Base-by-base conservation (phyloP, 345 rosid species). In the Eucalyptus pumila region DNA sequence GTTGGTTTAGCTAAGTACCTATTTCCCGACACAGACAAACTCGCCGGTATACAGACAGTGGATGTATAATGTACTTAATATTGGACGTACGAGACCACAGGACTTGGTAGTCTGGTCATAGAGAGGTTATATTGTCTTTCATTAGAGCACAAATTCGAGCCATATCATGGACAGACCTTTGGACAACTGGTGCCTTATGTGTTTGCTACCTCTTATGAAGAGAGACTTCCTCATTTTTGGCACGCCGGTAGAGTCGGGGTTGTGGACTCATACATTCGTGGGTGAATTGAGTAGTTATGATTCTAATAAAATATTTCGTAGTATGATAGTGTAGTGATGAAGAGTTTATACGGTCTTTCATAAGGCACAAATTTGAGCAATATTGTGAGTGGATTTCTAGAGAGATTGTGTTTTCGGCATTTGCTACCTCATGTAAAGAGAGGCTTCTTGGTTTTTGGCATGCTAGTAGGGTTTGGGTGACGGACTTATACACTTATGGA, bases 321-420 rank as follows among this genome's bases (percentile, higher is more conserved):
- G 4, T 4, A 5, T 72, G 44, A 34, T 72, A 34, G 44, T 34
- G 6, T 17, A 34, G 13, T 3, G 26, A 34, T 5, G 1, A 69
- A 17, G 80, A 2, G 80, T 34, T 67, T 69, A 17, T 34, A 6
- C 2, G 3, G 3, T 37, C 5, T 3, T 76, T 40, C 47, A 76
- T 40, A 21, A 21, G 30, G 27, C 47, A 76, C 5, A 12, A 76
- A 0, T 76, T 76, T 76, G 47, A 76, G 30, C 15, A 21, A 21
- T 7, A 76, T 40, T 21, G 27, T 19, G 9, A 37, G 9, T 76
- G 47, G 9, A 21, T 76, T 76, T 40, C 30, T 40, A 4, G 27
- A 40, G 11, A 72, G 13, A 72, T 37, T 37, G 45, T 19, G 15
- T 6, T 1, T 76, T 76, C 0, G 2, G 3, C 5, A 0, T 76